Evolutionary conservation across 805 yeast species (phyloP).

Genomic region (Sugiyamaella marilandica): DNA sequence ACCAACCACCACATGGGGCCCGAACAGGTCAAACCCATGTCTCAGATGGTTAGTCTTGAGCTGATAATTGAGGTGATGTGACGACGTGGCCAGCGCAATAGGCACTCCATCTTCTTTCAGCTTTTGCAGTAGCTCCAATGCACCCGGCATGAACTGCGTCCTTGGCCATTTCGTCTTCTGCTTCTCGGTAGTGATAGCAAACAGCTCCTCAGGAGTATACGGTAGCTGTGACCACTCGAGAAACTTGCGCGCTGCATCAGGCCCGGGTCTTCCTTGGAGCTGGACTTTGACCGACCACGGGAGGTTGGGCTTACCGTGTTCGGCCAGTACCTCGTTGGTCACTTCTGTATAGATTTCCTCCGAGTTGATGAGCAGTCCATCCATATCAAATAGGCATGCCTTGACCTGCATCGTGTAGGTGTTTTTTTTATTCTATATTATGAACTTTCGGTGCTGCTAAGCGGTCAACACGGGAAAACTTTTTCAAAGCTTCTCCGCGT

Average conservation of each 20-base stretch:
- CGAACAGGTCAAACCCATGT: conserved; percentile 61
- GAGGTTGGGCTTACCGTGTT: conserved; percentile 66
- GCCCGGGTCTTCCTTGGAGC: conserved; percentile 89
- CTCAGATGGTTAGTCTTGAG: conserved; percentile 68
- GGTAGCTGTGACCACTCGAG: conserved; percentile 67
- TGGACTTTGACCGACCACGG: conserved; percentile 88
- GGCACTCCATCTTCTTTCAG: conserved; percentile 57
- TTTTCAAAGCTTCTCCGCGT: too few relatives aligned
- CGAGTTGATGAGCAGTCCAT: conserved; percentile 86
- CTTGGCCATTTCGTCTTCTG: conserved; percentile 60
- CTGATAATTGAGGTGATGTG: conserved; percentile 55
- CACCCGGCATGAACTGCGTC: conserved; percentile 77
- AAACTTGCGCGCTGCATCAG: conserved; percentile 59
- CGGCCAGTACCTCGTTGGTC: conserved; percentile 58
- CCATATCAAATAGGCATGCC: conserved; percentile 85
- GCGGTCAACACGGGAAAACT: too few relatives aligned
- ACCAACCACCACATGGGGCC: conserved; percentile 72
- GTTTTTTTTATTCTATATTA: not conserved
- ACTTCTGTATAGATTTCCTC: conserved; percentile 88
- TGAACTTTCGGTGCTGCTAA: too few relatives aligned
- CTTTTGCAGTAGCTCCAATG: conserved; percentile 56
- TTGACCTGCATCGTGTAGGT: conserved; percentile 32
- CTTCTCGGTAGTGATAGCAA: conserved; percentile 44
- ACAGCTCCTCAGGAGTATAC: conserved; percentile 60
- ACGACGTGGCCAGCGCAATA: conserved; percentile 87